Conservation (phyloP, 306 rosid genomes). For the Vicia villosa region DNA sequence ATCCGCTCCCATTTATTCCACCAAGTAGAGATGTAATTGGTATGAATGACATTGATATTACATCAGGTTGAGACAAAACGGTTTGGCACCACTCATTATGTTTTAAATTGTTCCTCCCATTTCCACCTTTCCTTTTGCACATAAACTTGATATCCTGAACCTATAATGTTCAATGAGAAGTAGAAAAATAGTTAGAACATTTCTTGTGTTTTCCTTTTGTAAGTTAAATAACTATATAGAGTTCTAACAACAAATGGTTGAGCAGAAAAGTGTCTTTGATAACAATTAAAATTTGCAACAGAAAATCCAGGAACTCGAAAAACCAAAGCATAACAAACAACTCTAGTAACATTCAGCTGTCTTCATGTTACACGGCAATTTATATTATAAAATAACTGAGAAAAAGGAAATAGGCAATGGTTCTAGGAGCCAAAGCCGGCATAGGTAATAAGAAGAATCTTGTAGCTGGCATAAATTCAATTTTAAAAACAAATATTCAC, state of each 20-base stretch:
- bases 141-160: slow-evolving; percentile 69
- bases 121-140: slow-evolving; percentile 85
- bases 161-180: slow-evolving; percentile 45
- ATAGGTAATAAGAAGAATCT: slow-evolving; percentile 8
- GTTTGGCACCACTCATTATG: slow-evolving; percentile 81
- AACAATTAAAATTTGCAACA: slow-evolving; percentile 6
- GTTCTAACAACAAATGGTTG: neutral
- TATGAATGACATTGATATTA: slow-evolving; percentile 82
- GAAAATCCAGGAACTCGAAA: slow-evolving; percentile 1
- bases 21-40: slow-evolving; percentile 80
- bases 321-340: slow-evolving; percentile 28
- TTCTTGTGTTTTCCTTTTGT: slow-evolving; percentile 7
- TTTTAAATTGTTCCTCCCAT: slow-evolving; percentile 45
- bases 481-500: slow-evolving; percentile 40
- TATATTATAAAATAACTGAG: neutral
- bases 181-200: slow-evolving; percentile 10
- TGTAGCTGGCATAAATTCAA: slow-evolving; percentile 25
- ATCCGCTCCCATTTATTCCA: slow-evolving; percentile 91
- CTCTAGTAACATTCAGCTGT: slow-evolving; percentile 9
- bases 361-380: slow-evolving; percentile 11
- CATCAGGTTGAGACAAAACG: slow-evolving; percentile 69
- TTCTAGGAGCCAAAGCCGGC: slow-evolving; percentile 7
- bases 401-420: slow-evolving; percentile 3
- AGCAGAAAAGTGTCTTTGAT: slow-evolving; percentile 21
- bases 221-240: slow-evolving; percentile 16